These are phyloP conservation scores for Epicoccum sorghinum DNA, from an alignment of 2,329 filamentous ascomycete species.

Conservation along the genomic window DNA sequence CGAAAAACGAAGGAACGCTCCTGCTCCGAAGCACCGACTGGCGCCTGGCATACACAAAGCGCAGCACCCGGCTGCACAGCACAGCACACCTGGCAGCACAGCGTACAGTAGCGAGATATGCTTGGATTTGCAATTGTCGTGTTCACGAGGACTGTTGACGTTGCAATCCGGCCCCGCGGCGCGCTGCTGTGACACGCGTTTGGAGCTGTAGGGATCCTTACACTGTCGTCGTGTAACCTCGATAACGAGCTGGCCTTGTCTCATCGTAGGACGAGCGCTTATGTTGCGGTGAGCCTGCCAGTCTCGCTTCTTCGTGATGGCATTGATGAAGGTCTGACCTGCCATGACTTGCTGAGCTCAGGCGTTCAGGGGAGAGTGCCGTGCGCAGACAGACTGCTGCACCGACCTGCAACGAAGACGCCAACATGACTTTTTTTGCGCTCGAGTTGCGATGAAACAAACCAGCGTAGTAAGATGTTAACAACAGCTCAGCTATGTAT, in stretches of 20 bases:
- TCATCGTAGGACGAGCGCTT: conserved; percentile 16
- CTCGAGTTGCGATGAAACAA: conserved; percentile 7
- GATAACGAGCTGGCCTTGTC: conserved; percentile 3
- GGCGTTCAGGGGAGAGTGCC: conserved; percentile 16
- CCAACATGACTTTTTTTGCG: conserved; percentile 12
- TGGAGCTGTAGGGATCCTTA: conserved; percentile 11
- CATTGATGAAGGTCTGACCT: conserved; percentile 2
- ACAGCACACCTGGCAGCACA: conserved; percentile 17
- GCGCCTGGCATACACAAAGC: not conserved
- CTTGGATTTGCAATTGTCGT: conserved; percentile 9
- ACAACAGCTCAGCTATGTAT: conserved; percentile 8
- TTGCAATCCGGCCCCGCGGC: conserved; percentile 17
- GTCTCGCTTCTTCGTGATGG: not conserved
- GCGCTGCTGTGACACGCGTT: conserved; percentile 13
- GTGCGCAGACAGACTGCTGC: conserved; percentile 17
- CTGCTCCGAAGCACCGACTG: conserved; percentile 9
- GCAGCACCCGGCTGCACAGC: conserved; percentile 5
- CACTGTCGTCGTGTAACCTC: conserved; percentile 23
- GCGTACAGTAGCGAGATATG: conserved; percentile 5
- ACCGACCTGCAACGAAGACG: conserved; percentile 18
- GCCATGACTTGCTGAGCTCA: conserved; percentile 1
- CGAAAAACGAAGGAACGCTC: not conserved
- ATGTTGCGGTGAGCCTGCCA: conserved; percentile 15
- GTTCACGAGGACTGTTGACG: conserved; percentile 13
- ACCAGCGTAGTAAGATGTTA: conserved; percentile 2